Evolutionary conservation across 2,329 filamentous ascomycete species (phyloP).

Genomic region (Epichloe gansuensis): DNA sequence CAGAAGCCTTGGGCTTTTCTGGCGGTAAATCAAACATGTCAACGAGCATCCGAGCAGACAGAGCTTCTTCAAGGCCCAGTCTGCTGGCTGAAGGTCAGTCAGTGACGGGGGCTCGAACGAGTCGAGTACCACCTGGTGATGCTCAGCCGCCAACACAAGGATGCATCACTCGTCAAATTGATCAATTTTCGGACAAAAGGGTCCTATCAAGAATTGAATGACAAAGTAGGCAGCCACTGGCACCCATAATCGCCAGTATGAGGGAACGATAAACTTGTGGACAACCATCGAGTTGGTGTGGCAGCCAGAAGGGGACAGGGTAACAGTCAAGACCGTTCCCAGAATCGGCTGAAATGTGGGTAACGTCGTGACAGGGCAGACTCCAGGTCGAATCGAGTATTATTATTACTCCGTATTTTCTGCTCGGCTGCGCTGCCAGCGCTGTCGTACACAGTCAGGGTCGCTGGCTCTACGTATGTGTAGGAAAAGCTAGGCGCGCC

Average conservation of each 20-base stretch:
- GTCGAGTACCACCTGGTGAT: constrained; percentile 25
- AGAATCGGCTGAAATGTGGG: constrained; percentile 12
- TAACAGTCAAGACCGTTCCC: constrained; percentile 10
- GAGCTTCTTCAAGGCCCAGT: constrained; percentile 18
- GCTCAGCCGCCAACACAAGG: constrained; percentile 22
- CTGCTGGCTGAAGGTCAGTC: constrained; percentile 22
- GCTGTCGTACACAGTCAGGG: constrained; percentile 1
- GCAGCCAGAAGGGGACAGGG: constrained; percentile 10
- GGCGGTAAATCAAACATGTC: constrained; percentile 27
- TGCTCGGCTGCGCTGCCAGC: background rate
- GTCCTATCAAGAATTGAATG: constrained; percentile 19
- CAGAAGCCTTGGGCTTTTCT: constrained; percentile 20
- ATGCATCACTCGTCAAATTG: constrained; percentile 26
- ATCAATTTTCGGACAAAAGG: constrained; percentile 20
- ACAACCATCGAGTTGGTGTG: constrained; percentile 1
- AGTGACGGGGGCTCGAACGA: constrained; percentile 26
- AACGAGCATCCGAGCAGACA: constrained; percentile 20
- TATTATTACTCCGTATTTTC: background rate
- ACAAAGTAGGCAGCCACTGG: constrained; percentile 20
- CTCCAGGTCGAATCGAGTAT: constrained; percentile 5
- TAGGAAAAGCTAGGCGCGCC: constrained; percentile 23
- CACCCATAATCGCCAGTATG: constrained; percentile 25
- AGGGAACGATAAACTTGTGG: constrained; percentile 12
- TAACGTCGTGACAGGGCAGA: constrained; percentile 11
- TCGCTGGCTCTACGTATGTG: constrained; percentile 9